phyloP scores from a whole-genome alignment of 2,329 filamentous ascomycete genomes.

The Fusarium sambucinum region DNA sequence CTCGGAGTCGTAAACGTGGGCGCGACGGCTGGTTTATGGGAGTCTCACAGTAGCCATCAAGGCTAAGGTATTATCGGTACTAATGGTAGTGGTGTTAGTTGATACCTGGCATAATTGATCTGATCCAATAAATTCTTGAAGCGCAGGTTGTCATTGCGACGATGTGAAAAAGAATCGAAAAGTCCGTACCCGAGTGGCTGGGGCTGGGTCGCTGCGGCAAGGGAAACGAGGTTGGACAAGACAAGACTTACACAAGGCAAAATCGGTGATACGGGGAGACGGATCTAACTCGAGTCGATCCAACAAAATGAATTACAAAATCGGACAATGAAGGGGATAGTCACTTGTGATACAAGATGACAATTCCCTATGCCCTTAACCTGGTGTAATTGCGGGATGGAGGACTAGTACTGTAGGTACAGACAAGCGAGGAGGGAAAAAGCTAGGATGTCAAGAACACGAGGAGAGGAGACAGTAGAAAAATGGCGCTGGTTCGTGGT shows the following conservation, averaged over 20 bases:
- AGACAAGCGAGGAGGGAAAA: constrained; percentile 17
- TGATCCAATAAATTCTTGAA: background rate
- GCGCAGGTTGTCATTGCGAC: background rate
- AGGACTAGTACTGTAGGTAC: constrained; percentile 29
- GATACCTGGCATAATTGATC: constrained; percentile 7
- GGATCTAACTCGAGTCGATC: constrained; percentile 50
- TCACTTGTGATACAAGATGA: constrained; percentile 32
- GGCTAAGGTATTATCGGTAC: constrained; percentile 31
- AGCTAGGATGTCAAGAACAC: constrained; percentile 40
- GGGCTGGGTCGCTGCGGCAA: constrained; percentile 23
- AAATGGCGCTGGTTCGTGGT: constrained; percentile 38
- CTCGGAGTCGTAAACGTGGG: constrained; percentile 28
- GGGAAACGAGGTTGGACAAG: constrained; percentile 35
- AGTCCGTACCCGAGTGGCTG: constrained; percentile 31
- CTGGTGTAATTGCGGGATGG: constrained; percentile 10
- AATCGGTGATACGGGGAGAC: constrained; percentile 39
- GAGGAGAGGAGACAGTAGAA: constrained; percentile 30
- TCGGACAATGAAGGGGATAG: constrained; percentile 25
- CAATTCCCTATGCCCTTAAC: constrained; percentile 9
- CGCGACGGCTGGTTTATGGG: constrained; percentile 45
- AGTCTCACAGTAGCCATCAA: constrained; percentile 51
- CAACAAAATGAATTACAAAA: constrained; percentile 15
- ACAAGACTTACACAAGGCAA: constrained; percentile 43
- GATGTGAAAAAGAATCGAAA: constrained; percentile 10
- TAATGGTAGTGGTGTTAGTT: constrained; percentile 31